Percentiles rank a stretch among this genome's conserved stretches.
Conservation (phyloP, 257 asterid genomes). For the Mentha longifolia region DNA sequence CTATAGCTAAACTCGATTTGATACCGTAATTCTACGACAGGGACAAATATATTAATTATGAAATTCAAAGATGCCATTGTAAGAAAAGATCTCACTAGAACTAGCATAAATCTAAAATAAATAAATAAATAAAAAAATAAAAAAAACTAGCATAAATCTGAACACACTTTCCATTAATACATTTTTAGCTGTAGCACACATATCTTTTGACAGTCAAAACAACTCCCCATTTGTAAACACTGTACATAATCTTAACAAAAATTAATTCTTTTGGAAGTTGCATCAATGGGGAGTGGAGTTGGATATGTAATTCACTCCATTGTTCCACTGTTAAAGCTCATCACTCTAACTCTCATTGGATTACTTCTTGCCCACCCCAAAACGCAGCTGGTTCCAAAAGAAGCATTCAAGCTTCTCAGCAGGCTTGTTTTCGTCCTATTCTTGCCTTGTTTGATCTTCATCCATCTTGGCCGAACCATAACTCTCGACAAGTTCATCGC, state of each 20-base stretch:
- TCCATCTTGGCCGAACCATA: conserved; percentile 81
- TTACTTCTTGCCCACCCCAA: conserved; percentile 73
- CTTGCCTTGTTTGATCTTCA: conserved; percentile 81
- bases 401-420: conserved; percentile 85
- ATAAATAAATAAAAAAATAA: no score
- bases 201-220: no score
- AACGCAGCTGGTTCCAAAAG: conserved; percentile 68
- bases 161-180: no score
- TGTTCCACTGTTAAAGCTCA: conserved; percentile 75
- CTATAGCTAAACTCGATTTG: background rate
- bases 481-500: conserved; percentile 57
- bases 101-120: no score
- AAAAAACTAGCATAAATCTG: no score
- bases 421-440: conserved; percentile 84
- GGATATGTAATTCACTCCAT: conserved; percentile 46
- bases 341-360: conserved; percentile 70
- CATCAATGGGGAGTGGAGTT: conserved; percentile 37
- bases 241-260: no score
- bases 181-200: no score
- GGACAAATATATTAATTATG: background rate
- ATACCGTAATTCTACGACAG: background rate
- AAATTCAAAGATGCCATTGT: background rate
- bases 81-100: background rate
- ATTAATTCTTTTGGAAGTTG: no score
- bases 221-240: no score